Evolutionary conservation across 805 yeast species (phyloP).

Genomic region (Brettanomyces custersianus): DNA sequence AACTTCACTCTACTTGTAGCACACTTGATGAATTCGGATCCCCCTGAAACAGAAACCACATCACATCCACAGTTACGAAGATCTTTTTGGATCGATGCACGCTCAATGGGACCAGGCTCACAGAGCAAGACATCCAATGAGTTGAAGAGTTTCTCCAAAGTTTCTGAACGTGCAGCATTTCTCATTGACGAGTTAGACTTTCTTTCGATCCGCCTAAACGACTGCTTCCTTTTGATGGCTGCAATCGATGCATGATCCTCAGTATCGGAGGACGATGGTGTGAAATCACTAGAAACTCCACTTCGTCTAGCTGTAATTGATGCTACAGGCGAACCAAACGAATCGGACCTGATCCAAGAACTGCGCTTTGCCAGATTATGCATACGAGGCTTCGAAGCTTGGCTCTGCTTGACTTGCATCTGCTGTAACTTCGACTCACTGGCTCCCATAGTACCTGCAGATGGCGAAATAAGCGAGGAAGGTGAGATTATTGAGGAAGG

Average conservation of each 20-base stretch:
- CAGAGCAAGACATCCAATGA: conserved; percentile 65
- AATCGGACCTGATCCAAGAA: background rate
- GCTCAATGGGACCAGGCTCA: conserved; percentile 77
- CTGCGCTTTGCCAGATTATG: background rate
- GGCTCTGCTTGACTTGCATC: no score
- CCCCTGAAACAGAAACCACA: conserved; percentile 67
- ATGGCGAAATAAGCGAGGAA: conserved; percentile 12
- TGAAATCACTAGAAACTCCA: conserved; percentile 18
- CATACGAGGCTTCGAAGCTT: no score
- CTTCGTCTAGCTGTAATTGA: background rate
- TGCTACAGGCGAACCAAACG: background rate
- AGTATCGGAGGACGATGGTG: conserved; percentile 61
- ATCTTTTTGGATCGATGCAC: conserved; percentile 56
- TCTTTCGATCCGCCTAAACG: conserved; percentile 36
- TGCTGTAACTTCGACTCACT: background rate
- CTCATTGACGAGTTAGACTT: conserved; percentile 19
- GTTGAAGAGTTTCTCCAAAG: conserved; percentile 12
- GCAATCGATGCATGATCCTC: conserved; percentile 46
- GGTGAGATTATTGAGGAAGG: background rate
- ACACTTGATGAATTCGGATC: conserved; percentile 74
- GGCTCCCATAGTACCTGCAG: conserved; percentile 8
- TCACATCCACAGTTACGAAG: conserved; percentile 68
- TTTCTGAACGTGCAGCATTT: conserved; percentile 11
- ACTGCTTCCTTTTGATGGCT: conserved; percentile 28
- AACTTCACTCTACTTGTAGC: conserved; percentile 79